Base-by-base conservation (phyloP, 2,329 filamentous ascomycete species). In the Pestalotiopsis sp. region DNA sequence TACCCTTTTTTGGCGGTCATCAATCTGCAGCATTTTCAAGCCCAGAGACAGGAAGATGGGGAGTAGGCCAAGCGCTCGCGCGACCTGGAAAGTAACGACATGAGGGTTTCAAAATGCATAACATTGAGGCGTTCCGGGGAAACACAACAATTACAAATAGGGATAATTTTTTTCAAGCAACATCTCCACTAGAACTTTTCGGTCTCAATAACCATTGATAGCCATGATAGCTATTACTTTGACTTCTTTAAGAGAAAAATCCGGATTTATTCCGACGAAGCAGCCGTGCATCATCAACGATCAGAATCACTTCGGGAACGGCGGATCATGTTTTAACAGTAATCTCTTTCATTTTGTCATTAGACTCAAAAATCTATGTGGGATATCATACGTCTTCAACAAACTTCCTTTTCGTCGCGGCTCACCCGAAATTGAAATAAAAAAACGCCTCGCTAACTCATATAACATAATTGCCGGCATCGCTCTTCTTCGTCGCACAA, bases 51-150 rank as follows among this genome's bases (percentile, higher is more conserved):
- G 11, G 23, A n/a, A 23, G 57, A 27, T 13, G n/a, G 17, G 14
- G 25, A 23, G 23, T 23, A 23, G 23, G 23, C 23, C 23, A 23
- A 20, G 17, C 59, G 31, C 59, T 17, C 20, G 70, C 74, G 71
- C 4, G 39, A 49, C n/a, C 31, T 36, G 31, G 31, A 36, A 7
- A 36, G 31, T 36, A 36, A 36, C 31, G 31, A 36, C 9, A 9
- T 9, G 31, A 36, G 31, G 31, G 31, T 36, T 70, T 68, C 7
- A 36, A 36, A 36, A 36, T 74, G 75, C 70, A 73, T 73, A 73
- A 75, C 73, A 76, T 71, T 69, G 69, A 66, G 77, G 76, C 74
- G 76, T 77, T 78, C 56, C 69, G 65, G 56, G 65, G 69, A 66
- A 57, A 36, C 31, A 36, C 27, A 27, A 36, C 31, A 36, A 36